Evolutionary conservation across 805 yeast species (phyloP).

Genomic region (Candida gorgasii): DNA sequence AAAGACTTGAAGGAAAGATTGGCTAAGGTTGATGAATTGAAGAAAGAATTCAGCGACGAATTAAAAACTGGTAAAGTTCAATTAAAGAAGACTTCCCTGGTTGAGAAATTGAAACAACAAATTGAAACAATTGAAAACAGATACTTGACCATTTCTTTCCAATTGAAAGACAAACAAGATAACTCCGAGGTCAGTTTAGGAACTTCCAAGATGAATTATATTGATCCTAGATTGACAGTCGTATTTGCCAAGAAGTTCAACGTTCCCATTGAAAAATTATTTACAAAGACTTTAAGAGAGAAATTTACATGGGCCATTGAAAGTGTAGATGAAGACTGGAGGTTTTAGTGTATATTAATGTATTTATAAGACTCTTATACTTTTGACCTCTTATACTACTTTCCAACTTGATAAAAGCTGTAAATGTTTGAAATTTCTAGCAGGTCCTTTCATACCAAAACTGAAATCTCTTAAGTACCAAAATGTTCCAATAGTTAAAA

Average conservation of each 20-base stretch:
- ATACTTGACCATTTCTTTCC: constrained; percentile 65
- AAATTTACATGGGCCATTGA: constrained; percentile 97
- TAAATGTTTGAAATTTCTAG: constrained; percentile 29
- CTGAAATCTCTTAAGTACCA: constrained; percentile 64
- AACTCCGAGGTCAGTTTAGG: constrained; percentile 91
- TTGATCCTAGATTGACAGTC: constrained; percentile 90
- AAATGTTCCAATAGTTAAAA: constrained; percentile 56
- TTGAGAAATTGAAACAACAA: constrained; percentile 72
- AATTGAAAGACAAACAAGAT: constrained; percentile 88
- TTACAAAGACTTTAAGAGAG: constrained; percentile 87
- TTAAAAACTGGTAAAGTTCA: constrained; percentile 58
- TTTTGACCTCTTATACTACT: background rate
- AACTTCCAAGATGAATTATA: constrained; percentile 91
- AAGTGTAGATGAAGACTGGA: constrained; percentile 85
- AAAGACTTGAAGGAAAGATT: constrained; percentile 61
- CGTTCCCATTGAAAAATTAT: constrained; percentile 90
- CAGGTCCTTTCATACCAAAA: constrained; percentile 68
- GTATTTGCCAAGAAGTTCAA: constrained; percentile 81
- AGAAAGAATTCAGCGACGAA: constrained; percentile 56
- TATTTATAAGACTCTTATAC: too few species aligned
- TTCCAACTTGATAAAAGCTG: constrained; percentile 30
- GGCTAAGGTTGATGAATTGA: constrained; percentile 52
- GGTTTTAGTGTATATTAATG: constrained; percentile 47
- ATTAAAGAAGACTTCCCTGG: constrained; percentile 49
- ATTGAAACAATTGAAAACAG: constrained; percentile 72